Evolutionary conservation across 2,329 filamentous ascomycete genomes (phyloP), one percentile per base, ranked within the genome.

Genomic region (Cladosporium sp.): DNA sequence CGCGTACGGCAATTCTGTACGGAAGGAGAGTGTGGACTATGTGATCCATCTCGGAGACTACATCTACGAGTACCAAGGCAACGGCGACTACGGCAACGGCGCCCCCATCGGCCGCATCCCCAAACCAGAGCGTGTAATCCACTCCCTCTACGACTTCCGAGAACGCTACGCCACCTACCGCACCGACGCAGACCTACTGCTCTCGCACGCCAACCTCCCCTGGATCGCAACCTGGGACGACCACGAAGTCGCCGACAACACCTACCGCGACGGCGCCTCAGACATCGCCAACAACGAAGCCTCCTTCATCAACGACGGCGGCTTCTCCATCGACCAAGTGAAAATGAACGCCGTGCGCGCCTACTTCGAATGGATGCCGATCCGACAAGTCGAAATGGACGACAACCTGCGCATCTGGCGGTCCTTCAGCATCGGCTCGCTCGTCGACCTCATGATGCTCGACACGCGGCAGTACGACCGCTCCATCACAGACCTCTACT

Each of bases 271-370:
- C 62, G 79, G 79, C 14, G 71, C 70, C 5, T 71, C 76, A 2
- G 71, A 73, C 13, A 69, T 80, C 18, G 81, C 80, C 70, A 81
- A 81, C 70, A 81, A 79, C 6, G 79, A 81, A 67, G 72, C 75
- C 28, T 79, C 76, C 0, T 81, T 81, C 68, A 67, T 78, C 49
- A 68, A 73, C n/a, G 74, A 76, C 36, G 78, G 78, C 16, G 76
- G 76, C 16, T 72, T 81, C n/a, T 73, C 74, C 3, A 76, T 80
- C 46, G 79, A 81, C 34, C 79, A 81, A 65, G 75, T 79, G 7
- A 81, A 81, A 69, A 81, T 81, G 79, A 79, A 81, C 64, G 79
- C 79, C 6, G 79, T 81, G 5, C 75, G 79, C 21, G 79, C 79
- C 16, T 66, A 67, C 25, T 81, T 80, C 61, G 79, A 81, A 36